Evolutionary conservation across 208 protist genomes (phyloP).

Genomic region (Sergeia podlipaevii): DNA sequence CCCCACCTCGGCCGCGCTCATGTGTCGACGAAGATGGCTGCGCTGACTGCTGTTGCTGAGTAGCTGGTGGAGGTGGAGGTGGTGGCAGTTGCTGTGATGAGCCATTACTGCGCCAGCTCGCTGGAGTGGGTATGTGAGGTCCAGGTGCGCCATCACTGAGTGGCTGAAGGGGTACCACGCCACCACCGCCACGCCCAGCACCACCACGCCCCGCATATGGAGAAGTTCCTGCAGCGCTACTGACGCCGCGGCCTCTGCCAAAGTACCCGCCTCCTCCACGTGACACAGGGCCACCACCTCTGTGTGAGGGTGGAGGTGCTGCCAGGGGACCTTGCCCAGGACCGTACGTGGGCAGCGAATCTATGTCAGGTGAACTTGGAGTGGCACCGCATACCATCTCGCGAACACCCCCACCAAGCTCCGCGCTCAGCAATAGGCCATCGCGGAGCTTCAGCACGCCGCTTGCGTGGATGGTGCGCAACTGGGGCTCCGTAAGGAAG

Average conservation of each 20-base stretch:
- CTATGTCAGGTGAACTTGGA: too few relatives aligned
- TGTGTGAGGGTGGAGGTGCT: too few relatives aligned
- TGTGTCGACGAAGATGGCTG: too few relatives aligned
- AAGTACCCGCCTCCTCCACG: too few relatives aligned
- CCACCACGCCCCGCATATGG: conserved; percentile 20
- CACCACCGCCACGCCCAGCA: conserved; percentile 9
- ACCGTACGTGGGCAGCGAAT: too few relatives aligned
- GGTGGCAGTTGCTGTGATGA: neutral
- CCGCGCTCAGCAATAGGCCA: conserved; percentile 50
- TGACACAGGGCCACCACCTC: too few relatives aligned
- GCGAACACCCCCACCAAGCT: conserved; percentile 46
- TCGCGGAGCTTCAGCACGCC: conserved; percentile 47
- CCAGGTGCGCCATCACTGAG: too few relatives aligned
- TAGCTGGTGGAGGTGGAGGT: neutral
- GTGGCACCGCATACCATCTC: conserved; percentile 32
- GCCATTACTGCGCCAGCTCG: neutral
- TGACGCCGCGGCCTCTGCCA: too few relatives aligned
- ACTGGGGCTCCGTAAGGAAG: conserved; percentile 27
- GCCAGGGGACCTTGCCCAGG: too few relatives aligned
- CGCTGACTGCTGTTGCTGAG: neutral
- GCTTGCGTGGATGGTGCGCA: conserved; percentile 20
- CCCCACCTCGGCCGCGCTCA: too few relatives aligned
- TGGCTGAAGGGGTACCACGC: conserved; percentile 6
- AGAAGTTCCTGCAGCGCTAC: too few relatives aligned
- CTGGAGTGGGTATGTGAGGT: neutral